Conservation (phyloP, 192 early-diverging fungal species). For the Coemansia sp. region DNA sequence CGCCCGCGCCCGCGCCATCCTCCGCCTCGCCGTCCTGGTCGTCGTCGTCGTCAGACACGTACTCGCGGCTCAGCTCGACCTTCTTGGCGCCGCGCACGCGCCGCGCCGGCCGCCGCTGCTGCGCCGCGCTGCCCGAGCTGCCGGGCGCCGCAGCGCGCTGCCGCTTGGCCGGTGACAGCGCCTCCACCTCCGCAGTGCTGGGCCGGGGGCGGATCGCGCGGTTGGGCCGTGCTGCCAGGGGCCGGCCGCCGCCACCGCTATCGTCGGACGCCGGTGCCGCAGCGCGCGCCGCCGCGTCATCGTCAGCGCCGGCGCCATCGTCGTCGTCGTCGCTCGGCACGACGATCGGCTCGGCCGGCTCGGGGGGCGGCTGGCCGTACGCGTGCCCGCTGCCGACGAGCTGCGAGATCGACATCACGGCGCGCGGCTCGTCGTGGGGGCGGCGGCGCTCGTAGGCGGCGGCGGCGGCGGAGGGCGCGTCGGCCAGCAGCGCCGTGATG, state of each 20-base stretch:
- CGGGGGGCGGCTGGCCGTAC: background rate
- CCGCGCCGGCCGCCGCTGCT: conserved; percentile 27
- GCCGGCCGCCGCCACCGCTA: conserved; percentile 35
- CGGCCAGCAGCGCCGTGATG: conserved; percentile 40
- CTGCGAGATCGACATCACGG: conserved; percentile 54
- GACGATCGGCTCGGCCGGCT: conserved; percentile 8
- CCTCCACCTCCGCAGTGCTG: background rate
- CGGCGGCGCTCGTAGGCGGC: conserved; percentile 4
- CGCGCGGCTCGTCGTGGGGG: conserved; percentile 17
- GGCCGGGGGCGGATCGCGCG: background rate
- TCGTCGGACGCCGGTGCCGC: conserved; percentile 24
- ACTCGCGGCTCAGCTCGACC: conserved; percentile 45
- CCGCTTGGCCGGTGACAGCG: no score
- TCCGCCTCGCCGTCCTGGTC: conserved; percentile 34
- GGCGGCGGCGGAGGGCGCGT: conserved; percentile 9
- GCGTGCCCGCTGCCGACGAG: conserved; percentile 22
- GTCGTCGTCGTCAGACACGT: conserved; percentile 45
- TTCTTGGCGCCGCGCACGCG: conserved; percentile 26
- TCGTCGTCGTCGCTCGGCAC: conserved; percentile 22
- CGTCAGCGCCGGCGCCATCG: conserved; percentile 6
- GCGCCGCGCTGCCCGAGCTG: no score
- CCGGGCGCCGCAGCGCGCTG: no score
- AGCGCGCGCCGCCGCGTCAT: background rate
- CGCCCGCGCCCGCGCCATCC: no score
- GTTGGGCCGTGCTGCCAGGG: conserved; percentile 22